A percentile compares a stretch with the other conserved stretches of the same genome.
Conservation (phyloP, 2,329 filamentous ascomycete genomes). For the Laburnicola sp. region DNA sequence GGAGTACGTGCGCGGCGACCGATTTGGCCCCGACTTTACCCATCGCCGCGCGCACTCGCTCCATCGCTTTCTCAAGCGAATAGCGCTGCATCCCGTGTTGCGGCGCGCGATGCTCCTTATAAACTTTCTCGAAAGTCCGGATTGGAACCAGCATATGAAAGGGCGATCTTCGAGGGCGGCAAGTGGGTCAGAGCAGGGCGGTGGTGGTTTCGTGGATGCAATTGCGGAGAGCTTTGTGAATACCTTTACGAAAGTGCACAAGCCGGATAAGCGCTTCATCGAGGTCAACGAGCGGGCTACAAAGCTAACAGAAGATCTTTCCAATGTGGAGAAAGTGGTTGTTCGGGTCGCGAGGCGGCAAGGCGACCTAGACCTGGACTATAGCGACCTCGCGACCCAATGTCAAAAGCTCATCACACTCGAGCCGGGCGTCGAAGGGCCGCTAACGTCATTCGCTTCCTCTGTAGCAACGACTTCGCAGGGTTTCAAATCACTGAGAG, state of each 20-base stretch:
- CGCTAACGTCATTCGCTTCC: slow-evolving; percentile 82
- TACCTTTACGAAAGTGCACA: slow-evolving; percentile 94
- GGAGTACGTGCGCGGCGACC: slow-evolving; percentile 95
- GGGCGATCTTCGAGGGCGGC: slow-evolving; percentile 69
- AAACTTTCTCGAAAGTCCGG: slow-evolving; percentile 85
- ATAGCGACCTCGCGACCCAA: slow-evolving; percentile 86
- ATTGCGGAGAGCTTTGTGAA: slow-evolving; percentile 97
- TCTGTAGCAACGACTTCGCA: slow-evolving; percentile 81
- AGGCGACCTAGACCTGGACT: slow-evolving; percentile 82
- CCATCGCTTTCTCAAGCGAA: slow-evolving; percentile 83
- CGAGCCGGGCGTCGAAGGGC: slow-evolving; percentile 81
- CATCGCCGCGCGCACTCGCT: slow-evolving; percentile 84
- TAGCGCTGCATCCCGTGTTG: slow-evolving; percentile 85
- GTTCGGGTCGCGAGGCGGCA: slow-evolving; percentile 86
- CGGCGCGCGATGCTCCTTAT: slow-evolving; percentile 81
- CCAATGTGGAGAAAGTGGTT: slow-evolving; percentile 93
- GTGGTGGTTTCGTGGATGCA: slow-evolving; percentile 83
- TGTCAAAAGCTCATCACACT: slow-evolving; percentile 91
- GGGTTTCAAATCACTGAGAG: slow-evolving; percentile 78
- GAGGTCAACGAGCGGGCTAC: slow-evolving; percentile 91
- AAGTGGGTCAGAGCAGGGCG: slow-evolving; percentile 44
- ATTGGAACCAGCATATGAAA: slow-evolving; percentile 97
- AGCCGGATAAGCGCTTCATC: slow-evolving; percentile 90
- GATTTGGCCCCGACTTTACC: slow-evolving; percentile 93
- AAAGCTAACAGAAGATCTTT: slow-evolving; percentile 88